These are phyloP conservation scores for Mycena epipterygia DNA, from an alignment of 768 basidiomycete species.

Conservation along the genomic window DNA sequence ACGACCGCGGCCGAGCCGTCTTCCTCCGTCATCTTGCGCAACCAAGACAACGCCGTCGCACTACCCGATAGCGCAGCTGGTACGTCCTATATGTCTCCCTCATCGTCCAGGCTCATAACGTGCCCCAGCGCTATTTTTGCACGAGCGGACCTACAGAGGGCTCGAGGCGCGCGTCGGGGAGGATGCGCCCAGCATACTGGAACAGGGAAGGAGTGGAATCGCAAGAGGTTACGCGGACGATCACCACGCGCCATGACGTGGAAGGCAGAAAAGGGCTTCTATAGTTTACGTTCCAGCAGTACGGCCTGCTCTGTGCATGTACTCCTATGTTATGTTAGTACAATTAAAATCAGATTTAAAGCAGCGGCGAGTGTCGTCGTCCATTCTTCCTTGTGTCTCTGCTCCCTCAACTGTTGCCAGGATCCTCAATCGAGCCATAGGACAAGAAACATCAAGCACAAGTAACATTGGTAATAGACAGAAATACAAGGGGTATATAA, in stretches of 20 bases:
- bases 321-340: no score
- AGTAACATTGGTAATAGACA: no score
- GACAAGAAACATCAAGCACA: no score
- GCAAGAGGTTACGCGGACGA: constrained; percentile 88
- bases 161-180: constrained; percentile 83
- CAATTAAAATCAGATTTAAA: no score
- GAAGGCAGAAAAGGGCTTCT: no score
- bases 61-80: constrained; percentile 81
- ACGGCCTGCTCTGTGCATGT: no score
- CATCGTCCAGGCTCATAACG: not conserved
- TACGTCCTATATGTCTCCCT: constrained; percentile 43
- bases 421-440: no score
- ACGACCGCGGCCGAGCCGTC: constrained; percentile 34
- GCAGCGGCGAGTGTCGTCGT: no score
- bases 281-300: no score
- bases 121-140: constrained; percentile 76
- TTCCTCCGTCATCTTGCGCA: constrained; percentile 70
- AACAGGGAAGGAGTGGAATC: constrained; percentile 92
- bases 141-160: constrained; percentile 82
- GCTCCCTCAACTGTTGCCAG: no score
- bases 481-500: no score
- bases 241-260: constrained; percentile 29
- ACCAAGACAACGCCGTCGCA: constrained; percentile 71
- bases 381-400: no score
- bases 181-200: constrained; percentile 84